Evolutionary conservation across 805 yeast genomes (phyloP), one percentile per base, ranked within the genome.

Genomic region (Wickerhamomyces mucosus): DNA sequence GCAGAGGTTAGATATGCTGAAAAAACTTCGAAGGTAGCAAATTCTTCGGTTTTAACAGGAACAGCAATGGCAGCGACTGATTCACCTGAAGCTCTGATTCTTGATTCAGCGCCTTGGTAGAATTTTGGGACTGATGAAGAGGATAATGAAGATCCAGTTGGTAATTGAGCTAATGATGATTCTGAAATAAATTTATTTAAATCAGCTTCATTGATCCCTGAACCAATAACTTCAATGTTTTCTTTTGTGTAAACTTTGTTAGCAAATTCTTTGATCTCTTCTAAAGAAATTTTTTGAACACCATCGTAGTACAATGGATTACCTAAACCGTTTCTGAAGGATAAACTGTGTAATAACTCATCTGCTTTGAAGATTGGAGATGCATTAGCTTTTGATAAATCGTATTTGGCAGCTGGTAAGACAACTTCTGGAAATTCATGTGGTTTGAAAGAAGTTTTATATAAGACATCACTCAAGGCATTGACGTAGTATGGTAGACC

Each of bases 401-500:
- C 89, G 52, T 72, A 67, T 43, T 63, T 57, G 34, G 88, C 86
- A 34, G 75, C 75, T 42, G 96, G 97, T 38, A 75, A 59, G 21
- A 83, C 95, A 42, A 74, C 65, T 71, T 92, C 98, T 34, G 61
- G 59, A 39, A 80, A 67, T 67, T 92, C 96, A 63, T 84, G 85
- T 33, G 79, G 76, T 62, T 79, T 80, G 75, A 68, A 88, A 23
- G 77, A 60, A 28, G 94, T 73, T 57, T 70, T 69, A 52, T 77
- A 59, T 35, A 81, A 55, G 35, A 80, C 81, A 48, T 78, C 78
- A 51, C 83, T 89, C 36, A 92, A 63, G 19, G 84, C 81, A 50
- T 80, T 80, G 41, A 89, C 94, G 59, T 74, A 92, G 71, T 77
- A 92, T 38, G 97, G 97, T 53, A 92, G 73, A 56, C 78, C 82